phyloP scores from a whole-genome alignment of 306 rosid genomes.

The Hippophae tibetana region DNA sequence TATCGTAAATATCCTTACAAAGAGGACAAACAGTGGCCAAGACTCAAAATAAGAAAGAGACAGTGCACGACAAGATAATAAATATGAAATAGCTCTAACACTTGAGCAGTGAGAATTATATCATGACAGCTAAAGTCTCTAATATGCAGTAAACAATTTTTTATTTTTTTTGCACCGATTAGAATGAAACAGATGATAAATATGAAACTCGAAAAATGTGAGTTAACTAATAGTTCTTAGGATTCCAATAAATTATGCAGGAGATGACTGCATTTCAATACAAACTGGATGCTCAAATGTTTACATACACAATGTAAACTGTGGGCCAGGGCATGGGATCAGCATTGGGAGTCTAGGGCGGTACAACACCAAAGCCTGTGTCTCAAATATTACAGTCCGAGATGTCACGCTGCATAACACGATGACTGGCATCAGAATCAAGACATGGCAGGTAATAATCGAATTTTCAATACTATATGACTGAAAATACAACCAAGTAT shows the following conservation, averaged over 20 bases:
- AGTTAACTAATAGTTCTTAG: background rate
- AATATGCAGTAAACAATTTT: too few relatives aligned
- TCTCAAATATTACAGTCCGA: constrained; percentile 84
- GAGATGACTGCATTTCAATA: constrained; percentile 87
- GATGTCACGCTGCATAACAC: constrained; percentile 76
- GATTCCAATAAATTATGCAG: constrained; percentile 31
- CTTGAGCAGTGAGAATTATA: too few relatives aligned
- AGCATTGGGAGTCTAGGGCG: constrained; percentile 93
- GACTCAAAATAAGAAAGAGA: too few relatives aligned
- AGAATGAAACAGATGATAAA: background rate
- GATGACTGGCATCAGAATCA: constrained; percentile 92
- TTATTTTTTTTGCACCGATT: background rate
- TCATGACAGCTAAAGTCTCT: too few relatives aligned
- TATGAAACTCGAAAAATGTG: background rate
- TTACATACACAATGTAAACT: constrained; percentile 75
- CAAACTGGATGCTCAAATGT: constrained; percentile 93
- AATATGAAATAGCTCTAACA: too few relatives aligned
- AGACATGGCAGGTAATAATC: constrained; percentile 91
- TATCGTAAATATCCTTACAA: too few relatives aligned
- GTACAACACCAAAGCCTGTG: constrained; percentile 83
- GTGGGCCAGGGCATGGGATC: constrained; percentile 98
- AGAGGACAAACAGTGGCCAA: too few relatives aligned
- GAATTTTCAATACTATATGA: constrained; percentile 1
- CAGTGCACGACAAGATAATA: too few relatives aligned
- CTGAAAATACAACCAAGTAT: background rate